Base-by-base conservation (phyloP, 768 basidiomycete genomes). In the Mycena latifolia region DNA sequence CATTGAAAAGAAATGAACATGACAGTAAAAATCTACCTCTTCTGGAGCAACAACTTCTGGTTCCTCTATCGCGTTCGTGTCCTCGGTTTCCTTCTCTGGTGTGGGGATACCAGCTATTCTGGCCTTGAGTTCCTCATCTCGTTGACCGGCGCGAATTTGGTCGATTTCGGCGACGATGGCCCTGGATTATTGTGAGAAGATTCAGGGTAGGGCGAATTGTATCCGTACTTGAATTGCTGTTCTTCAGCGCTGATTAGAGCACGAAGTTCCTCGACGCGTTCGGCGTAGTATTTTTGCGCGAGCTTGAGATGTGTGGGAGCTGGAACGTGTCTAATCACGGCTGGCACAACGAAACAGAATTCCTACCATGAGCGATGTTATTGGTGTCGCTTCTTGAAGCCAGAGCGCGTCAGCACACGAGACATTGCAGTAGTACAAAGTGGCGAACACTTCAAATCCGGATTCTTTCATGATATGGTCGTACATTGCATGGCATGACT, bases 231-330 rank as follows among this genome's bases (percentile, higher is more conserved):
- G 86, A 96, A 98, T 62, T 86, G 88, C 29, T 78, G 75, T 78
- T 97, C 96, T 74, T 96, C 92, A 1, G 79, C 83, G 33, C 83
- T 72, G 43, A 98, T 94, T 47, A 90, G 82, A n/a, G 82, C 82
- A 61, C 88, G 86, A 5, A 98, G 80, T 70, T 97, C 92, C 20
- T 84, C 74, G 39, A 94, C 82, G 31, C 95, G 90, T 6, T 83
- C 82, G 43, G 83, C 77, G 73, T 93, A 97, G 76, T 89, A 87
- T 54, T 83, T 90, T 74, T 92, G 88, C 1, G 96, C 94, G 43
- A 98, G 85, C 54, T 83, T 79, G 12, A 91, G 82, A 70, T 94
- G 90, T 11, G 80, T 73, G 15, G 84, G 82, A 45, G 92, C 95
- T 95, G 71, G 15, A 43, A 27, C 37, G 52, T 57, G 18, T 63